Evolutionary conservation across 257 asterid species (phyloP).

Genomic region (Marsdenia floribunda): DNA sequence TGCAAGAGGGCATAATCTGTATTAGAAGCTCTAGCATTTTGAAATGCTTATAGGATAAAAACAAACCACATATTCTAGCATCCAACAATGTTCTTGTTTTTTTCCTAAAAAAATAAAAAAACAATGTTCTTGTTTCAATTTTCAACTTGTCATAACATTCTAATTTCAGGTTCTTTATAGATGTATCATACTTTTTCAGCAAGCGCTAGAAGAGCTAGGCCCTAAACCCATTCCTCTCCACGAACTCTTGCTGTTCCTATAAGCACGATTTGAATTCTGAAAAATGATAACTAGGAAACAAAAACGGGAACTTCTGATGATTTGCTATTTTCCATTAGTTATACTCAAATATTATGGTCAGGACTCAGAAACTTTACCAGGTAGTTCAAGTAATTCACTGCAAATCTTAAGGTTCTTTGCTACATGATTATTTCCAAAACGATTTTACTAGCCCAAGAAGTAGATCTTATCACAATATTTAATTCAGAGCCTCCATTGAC

Average conservation of each 20-base stretch:
- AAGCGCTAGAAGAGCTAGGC: not conserved
- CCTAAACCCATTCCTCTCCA: not conserved
- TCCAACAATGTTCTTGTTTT: too few relatives aligned
- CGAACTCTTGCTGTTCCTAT: not conserved
- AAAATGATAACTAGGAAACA: not conserved
- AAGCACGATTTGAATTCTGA: not conserved
- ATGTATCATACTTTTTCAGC: not conserved
- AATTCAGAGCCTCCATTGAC: not conserved
- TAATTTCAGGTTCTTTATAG: not conserved
- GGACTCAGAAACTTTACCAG: not conserved
- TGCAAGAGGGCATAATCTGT: not conserved
- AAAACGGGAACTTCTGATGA: not conserved
- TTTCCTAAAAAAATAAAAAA: too few relatives aligned
- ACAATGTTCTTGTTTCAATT: not conserved
- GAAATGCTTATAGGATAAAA: not conserved
- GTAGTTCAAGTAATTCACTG: not conserved
- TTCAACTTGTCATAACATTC: not conserved
- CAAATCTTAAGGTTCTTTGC: not conserved
- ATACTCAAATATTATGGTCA: not conserved
- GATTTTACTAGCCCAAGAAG: not conserved
- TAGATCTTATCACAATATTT: not conserved
- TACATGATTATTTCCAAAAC: not conserved
- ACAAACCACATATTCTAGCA: not conserved
- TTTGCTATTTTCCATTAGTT: not conserved
- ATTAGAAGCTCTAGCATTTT: not conserved